Conservation (phyloP, 2,329 filamentous ascomycete genomes). For the Chaetomiaceae sp. region DNA sequence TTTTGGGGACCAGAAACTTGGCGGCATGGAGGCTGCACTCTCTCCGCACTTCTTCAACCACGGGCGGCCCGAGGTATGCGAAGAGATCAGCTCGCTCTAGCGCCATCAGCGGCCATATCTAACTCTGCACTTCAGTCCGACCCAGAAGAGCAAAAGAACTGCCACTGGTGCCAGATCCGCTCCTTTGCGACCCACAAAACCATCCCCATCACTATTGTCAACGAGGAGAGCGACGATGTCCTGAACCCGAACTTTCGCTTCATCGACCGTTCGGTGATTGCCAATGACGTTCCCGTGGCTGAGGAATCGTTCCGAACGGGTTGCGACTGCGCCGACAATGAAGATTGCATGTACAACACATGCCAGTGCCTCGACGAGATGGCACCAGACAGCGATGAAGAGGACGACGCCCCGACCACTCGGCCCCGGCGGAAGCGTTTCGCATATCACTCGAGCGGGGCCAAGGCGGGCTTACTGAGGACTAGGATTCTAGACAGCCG, state of each 20-base stretch:
- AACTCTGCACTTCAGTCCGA: constrained; percentile 28
- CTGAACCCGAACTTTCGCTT: constrained; percentile 64
- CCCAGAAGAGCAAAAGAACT: constrained; percentile 37
- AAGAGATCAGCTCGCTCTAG: too few species aligned
- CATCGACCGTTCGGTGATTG: constrained; percentile 57
- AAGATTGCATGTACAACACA: constrained; percentile 61
- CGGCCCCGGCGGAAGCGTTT: constrained; percentile 43
- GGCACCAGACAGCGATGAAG: constrained; percentile 53
- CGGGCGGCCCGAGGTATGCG: constrained; percentile 30
- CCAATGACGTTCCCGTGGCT: constrained; percentile 55
- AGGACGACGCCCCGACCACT: constrained; percentile 45
- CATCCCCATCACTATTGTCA: constrained; percentile 59
- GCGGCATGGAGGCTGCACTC: constrained; percentile 18
- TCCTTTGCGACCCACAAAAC: constrained; percentile 45
- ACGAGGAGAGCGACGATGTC: constrained; percentile 51
- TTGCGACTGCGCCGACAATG: constrained; percentile 60
- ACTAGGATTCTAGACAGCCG: constrained; percentile 49
- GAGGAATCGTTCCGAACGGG: constrained; percentile 62
- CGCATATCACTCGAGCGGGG: constrained; percentile 59
- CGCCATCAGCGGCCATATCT: constrained; percentile 2
- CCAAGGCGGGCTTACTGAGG: constrained; percentile 49
- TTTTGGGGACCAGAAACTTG: not conserved
- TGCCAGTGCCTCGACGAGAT: constrained; percentile 63
- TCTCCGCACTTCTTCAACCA: constrained; percentile 48
- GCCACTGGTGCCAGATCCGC: constrained; percentile 60